These are phyloP conservation scores for Streptanthus diversifolius DNA, from an alignment of 345 rosid species.

Conservation along the genomic window DNA sequence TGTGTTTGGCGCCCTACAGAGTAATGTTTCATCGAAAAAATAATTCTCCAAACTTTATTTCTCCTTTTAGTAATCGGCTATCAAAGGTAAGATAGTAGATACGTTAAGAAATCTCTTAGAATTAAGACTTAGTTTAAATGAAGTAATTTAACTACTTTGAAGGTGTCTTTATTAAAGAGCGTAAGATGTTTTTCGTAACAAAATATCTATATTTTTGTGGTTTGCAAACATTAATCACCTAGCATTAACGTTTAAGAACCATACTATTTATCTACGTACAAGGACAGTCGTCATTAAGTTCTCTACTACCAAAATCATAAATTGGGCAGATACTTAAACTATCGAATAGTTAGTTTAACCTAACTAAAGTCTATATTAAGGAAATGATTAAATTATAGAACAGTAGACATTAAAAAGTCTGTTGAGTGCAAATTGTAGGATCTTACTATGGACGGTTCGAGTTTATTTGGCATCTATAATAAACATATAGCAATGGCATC, in stretches of 20 bases:
- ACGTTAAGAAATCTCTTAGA: conserved; percentile 1
- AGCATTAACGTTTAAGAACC: conserved; percentile 25
- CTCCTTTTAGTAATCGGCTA: not conserved
- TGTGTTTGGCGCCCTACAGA: not conserved
- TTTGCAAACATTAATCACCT: conserved; percentile 8
- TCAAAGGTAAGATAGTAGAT: conserved; percentile 18
- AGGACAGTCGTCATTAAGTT: conserved; percentile 22
- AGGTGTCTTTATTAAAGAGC: not conserved
- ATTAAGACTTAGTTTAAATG: not conserved
- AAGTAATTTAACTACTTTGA: not conserved
- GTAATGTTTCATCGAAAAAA: not conserved
- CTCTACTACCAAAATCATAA: conserved; percentile 14
- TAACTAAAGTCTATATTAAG: not conserved
- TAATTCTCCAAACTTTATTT: not conserved
- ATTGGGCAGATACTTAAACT: conserved; percentile 14
- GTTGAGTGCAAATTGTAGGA: conserved; percentile 25
- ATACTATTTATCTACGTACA: not conserved
- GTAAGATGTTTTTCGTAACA: not conserved
- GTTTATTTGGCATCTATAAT: conserved; percentile 32
- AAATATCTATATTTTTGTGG: not conserved
- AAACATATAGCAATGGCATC: conserved; percentile 28
- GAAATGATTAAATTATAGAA: conserved; percentile 8
- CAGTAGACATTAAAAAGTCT: conserved; percentile 1
- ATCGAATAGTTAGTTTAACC: not conserved
- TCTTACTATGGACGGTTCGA: conserved; percentile 37